These are phyloP conservation scores for Penicillium sp. DNA, from an alignment of 2,329 filamentous ascomycete genomes.

Conservation along the genomic window DNA sequence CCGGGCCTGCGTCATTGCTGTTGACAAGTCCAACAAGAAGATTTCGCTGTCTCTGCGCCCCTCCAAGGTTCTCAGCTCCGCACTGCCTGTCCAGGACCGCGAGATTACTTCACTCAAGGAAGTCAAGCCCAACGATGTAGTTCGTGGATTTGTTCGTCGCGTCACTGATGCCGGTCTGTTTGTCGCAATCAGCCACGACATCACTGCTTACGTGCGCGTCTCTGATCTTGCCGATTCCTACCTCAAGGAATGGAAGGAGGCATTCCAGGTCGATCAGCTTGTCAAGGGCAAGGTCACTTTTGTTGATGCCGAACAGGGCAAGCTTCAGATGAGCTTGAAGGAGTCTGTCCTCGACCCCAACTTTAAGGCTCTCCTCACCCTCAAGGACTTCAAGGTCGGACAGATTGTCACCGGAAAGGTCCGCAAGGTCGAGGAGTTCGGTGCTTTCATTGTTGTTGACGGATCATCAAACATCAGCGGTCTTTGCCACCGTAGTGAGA, in stretches of 20 bases:
- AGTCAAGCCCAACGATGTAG: constrained; percentile 72
- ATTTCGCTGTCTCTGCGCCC: constrained; percentile 79
- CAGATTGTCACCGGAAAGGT: constrained; percentile 87
- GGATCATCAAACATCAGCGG: constrained; percentile 86
- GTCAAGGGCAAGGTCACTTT: constrained; percentile 82
- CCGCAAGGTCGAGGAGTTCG: constrained; percentile 91
- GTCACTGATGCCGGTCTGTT: constrained; percentile 88
- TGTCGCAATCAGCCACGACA: constrained; percentile 75
- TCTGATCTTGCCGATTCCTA: constrained; percentile 87
- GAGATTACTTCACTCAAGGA: constrained; percentile 74
- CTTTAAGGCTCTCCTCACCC: constrained; percentile 71
- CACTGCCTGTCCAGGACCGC: constrained; percentile 74
- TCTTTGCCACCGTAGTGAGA: constrained; percentile 86
- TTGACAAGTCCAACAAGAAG: constrained; percentile 83
- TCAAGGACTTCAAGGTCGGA: constrained; percentile 75
- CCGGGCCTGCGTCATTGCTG: constrained; percentile 77
- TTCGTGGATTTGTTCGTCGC: constrained; percentile 90
- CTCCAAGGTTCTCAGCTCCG: constrained; percentile 86
- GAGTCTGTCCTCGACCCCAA: constrained; percentile 77
- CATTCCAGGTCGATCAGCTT: constrained; percentile 84
- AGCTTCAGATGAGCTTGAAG: constrained; percentile 85
- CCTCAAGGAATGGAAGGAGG: constrained; percentile 92
- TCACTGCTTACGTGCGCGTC: constrained; percentile 81
- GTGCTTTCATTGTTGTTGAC: constrained; percentile 90
- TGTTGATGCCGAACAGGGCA: constrained; percentile 67